A percentile compares a stretch with the other conserved stretches of the same genome.
These are phyloP conservation scores for Selenicereus undatus DNA, from an alignment of 148 eudicot species.

Conservation along the genomic window DNA sequence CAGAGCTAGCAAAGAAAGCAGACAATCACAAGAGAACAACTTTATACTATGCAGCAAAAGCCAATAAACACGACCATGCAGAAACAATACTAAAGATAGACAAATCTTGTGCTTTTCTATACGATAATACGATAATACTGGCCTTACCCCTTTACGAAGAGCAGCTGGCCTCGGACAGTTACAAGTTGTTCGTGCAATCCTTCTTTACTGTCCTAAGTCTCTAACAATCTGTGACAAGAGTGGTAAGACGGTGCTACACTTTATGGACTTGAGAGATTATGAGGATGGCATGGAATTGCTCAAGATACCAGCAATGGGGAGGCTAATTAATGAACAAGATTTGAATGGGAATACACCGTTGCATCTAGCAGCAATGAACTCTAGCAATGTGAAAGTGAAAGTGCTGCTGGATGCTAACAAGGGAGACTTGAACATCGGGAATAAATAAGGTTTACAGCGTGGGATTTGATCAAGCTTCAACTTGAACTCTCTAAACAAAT, in stretches of 20 bases:
- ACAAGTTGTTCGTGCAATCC: slow-evolving; percentile 33
- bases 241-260: slow-evolving; percentile 35
- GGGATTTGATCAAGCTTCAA: slow-evolving; percentile 37
- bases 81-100: slow-evolving; percentile 31
- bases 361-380: slow-evolving; percentile 35
- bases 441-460: slow-evolving; percentile 35
- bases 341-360: slow-evolving; percentile 41
- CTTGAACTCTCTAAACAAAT: slow-evolving; percentile 33
- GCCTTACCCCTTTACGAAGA: slow-evolving; percentile 37
- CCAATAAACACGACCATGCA: slow-evolving; percentile 30
- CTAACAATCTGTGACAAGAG: slow-evolving; percentile 26
- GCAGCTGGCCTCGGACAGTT: slow-evolving; percentile 35
- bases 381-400: slow-evolving; percentile 27
- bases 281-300: slow-evolving; percentile 31
- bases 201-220: slow-evolving; percentile 35
- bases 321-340: slow-evolving; percentile 35
- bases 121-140: slow-evolving; percentile 34
- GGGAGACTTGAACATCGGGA: slow-evolving; percentile 18
- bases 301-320: slow-evolving; percentile 19
- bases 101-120: slow-evolving; percentile 34
- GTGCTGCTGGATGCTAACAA: slow-evolving; percentile 30
- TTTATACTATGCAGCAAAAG: slow-evolving; percentile 43
- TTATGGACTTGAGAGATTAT: slow-evolving; percentile 23
- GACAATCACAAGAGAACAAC: slow-evolving; percentile 38
- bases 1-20: slow-evolving; percentile 32